Evolutionary conservation across 1,284 basidiomycete species (phyloP).

Genomic region (Trichosporon inkin): DNA sequence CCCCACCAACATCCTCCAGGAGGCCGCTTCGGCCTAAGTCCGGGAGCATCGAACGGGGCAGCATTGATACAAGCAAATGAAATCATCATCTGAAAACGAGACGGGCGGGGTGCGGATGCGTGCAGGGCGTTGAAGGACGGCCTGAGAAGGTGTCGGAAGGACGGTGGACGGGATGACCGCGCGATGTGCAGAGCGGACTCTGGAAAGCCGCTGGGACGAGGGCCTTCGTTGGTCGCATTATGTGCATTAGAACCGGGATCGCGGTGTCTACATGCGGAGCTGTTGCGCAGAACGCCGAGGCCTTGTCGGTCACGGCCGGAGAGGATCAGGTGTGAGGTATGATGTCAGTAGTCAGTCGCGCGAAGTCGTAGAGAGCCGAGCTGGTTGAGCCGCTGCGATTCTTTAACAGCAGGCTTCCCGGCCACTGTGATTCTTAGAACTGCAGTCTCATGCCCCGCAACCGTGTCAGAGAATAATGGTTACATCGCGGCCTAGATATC

Average conservation of each 20-base stretch:
- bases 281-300: background rate
- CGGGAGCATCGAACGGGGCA: background rate
- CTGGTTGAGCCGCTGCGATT: too few relatives aligned
- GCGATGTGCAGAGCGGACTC: too few relatives aligned
- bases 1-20: constrained; percentile 10
- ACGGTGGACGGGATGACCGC: too few relatives aligned
- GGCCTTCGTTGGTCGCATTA: too few relatives aligned
- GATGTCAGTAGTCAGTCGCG: constrained; percentile 5
- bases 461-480: too few relatives aligned
- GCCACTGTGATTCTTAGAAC: too few relatives aligned
- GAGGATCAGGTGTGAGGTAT: background rate
- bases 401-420: too few relatives aligned
- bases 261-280: background rate
- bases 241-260: background rate
- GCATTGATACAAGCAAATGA: constrained; percentile 7
- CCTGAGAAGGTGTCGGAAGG: too few relatives aligned
- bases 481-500: background rate
- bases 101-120: too few relatives aligned
- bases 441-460: background rate
- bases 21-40: background rate
- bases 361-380: too few relatives aligned
- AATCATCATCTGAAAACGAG: background rate
- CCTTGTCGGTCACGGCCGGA: background rate
- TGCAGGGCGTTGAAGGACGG: too few relatives aligned
- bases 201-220: too few relatives aligned